Evolutionary conservation across 2,329 filamentous ascomycete species (phyloP), one percentile per base, ranked within the genome.

Genomic region (Chaetomiaceae sp.): DNA sequence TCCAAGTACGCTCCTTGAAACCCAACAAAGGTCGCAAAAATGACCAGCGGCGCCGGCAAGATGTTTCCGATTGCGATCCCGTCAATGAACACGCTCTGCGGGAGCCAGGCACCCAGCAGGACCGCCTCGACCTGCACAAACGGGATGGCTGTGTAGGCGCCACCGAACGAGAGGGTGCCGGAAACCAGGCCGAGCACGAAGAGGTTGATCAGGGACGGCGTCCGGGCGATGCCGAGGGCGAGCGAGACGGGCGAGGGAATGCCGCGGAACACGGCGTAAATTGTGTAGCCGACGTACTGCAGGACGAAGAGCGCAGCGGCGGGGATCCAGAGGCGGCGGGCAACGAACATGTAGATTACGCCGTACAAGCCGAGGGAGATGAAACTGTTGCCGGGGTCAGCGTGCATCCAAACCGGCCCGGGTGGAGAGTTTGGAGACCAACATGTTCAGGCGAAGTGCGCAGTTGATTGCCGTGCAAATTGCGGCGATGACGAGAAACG

Each of bases 61-160:
- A 68, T 60, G 47, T 68, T 68, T 14, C 64, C 65, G 38, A 70
- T 71, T 53, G 66, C 66, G 59, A 67, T 65, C 17, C 65, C 65
- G 53, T 68, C 65, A n/a, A 69, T 64, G 46, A 69, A 69, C 17
- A 67, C 64, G 55, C 62, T 63, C 51, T 67, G 65, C 31, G 65
- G 61, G 22, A 69, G 57, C 67, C 67, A 69, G 14, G 51, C 64
- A 23, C 67, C 67, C 54, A 67, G 64, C 27, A 69, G 49, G 27
- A 69, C 67, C 34, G 66, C 67, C 57, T 69, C 67, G 38, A 67
- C 65, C 53, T 69, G 66, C 17, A 69, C 58, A 54, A 69, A 67
- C 31, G 67, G 66, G 46, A 69, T 67, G 11, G 37, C 37, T 19
- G 37, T 39, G 19, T 39, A 69, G 14, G 66, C 65, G 39, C 67